Evolutionary conservation across 2,329 filamentous ascomycete species (phyloP).

Genomic region (Penicillium polonicum): DNA sequence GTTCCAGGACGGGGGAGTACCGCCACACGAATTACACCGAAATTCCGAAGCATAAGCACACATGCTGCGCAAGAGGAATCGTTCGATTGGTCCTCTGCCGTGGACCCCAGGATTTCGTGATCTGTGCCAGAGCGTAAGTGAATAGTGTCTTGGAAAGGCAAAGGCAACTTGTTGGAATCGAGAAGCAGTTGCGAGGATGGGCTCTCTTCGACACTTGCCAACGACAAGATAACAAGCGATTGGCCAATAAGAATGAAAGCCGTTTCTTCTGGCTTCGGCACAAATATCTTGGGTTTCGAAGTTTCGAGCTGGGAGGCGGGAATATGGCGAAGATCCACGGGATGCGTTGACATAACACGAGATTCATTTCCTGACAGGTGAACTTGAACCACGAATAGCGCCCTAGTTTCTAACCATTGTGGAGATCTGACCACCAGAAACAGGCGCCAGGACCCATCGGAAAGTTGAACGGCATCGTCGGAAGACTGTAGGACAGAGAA

Average conservation of each 20-base stretch:
- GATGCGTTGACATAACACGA: slow-evolving; percentile 65
- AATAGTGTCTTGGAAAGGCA: slow-evolving; percentile 81
- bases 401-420: slow-evolving; percentile 50
- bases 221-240: slow-evolving; percentile 73
- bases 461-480: slow-evolving; percentile 48
- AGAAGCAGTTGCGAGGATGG: slow-evolving; percentile 74
- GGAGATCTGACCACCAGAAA: slow-evolving; percentile 62
- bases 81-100: slow-evolving; percentile 45
- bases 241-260: slow-evolving; percentile 79
- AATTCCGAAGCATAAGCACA: slow-evolving; percentile 57
- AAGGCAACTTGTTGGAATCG: slow-evolving; percentile 61
- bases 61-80: slow-evolving; percentile 44
- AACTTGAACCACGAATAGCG: slow-evolving; percentile 75
- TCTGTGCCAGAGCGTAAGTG: slow-evolving; percentile 63
- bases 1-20: slow-evolving; percentile 34
- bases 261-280: slow-evolving; percentile 75
- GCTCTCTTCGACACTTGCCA: slow-evolving; percentile 65
- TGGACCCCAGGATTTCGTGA: slow-evolving; percentile 52
- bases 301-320: slow-evolving; percentile 41
- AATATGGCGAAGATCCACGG: slow-evolving; percentile 64
- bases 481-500: slow-evolving; percentile 46
- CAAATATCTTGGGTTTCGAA: slow-evolving; percentile 65
- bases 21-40: slow-evolving; percentile 57
- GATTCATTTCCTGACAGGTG: slow-evolving; percentile 55
- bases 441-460: slow-evolving; percentile 51